Evolutionary conservation across 169 alveolate species (phyloP).

Genomic region (Sarcocystis neurona): DNA sequence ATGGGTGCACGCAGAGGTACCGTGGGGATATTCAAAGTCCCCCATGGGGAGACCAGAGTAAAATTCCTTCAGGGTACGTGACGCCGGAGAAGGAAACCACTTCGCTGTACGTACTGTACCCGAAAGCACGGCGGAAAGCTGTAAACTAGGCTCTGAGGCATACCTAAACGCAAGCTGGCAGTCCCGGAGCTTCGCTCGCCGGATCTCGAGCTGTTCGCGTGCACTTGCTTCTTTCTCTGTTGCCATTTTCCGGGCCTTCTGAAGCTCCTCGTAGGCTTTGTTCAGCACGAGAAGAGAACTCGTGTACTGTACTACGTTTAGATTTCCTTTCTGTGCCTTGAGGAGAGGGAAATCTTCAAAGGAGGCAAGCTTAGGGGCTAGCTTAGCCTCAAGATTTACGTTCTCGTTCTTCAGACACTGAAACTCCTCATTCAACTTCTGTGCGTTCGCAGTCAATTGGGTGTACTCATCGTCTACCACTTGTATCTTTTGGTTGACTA

Average conservation of each 20-base stretch:
- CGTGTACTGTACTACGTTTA: not conserved
- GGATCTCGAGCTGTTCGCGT: not conserved
- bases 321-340: conserved; percentile 23
- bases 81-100: too few relatives aligned
- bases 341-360: conserved; percentile 4
- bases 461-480: not conserved
- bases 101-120: too few relatives aligned
- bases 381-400: not conserved
- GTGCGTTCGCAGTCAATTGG: not conserved
- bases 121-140: too few relatives aligned
- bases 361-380: not conserved
- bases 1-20: too few relatives aligned
- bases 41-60: too few relatives aligned
- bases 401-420: conserved; percentile 17
- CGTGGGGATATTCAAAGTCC: too few relatives aligned
- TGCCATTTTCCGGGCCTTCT: not conserved
- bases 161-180: conserved; percentile 32
- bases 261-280: not conserved
- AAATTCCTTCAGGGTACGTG: too few relatives aligned
- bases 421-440: not conserved
- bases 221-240: not conserved
- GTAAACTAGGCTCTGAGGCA: too few relatives aligned
- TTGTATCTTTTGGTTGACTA: too few relatives aligned
- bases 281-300: conserved; percentile 7
- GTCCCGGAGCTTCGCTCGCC: conserved; percentile 4